A percentile compares a stretch with the other conserved stretches of the same genome.
These are phyloP conservation scores for Talaromyces pinophilus DNA, from an alignment of 2,329 filamentous ascomycete species.

Conservation along the genomic window DNA sequence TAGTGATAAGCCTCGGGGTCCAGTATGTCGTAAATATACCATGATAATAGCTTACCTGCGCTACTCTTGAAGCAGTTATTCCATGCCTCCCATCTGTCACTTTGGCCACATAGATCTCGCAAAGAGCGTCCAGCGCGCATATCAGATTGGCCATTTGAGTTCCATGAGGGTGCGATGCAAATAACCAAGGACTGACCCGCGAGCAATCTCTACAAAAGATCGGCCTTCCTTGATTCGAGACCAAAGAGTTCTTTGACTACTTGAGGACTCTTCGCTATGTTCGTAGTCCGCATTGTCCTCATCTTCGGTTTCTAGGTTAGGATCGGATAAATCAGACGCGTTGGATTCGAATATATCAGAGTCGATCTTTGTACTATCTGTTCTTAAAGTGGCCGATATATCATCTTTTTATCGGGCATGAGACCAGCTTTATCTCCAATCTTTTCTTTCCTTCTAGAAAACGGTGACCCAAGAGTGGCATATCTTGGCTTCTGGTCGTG, in stretches of 20 bases:
- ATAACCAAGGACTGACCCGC: neutral
- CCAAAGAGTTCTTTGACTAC: neutral
- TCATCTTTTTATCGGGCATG: neutral
- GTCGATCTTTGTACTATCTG: neutral
- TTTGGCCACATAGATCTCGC: neutral
- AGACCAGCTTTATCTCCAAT: too few species aligned
- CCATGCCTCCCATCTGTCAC: neutral
- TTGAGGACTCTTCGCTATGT: too few species aligned
- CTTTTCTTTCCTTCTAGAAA: too few species aligned
- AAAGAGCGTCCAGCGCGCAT: neutral
- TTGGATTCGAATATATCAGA: neutral
- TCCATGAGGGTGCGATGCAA: neutral
- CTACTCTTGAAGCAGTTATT: too few species aligned
- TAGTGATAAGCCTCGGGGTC: too few species aligned
- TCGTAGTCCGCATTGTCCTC: neutral
- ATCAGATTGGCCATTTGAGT: neutral
- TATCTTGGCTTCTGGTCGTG: neutral
- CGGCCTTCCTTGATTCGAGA: neutral
- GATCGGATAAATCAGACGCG: neutral
- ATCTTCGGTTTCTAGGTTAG: neutral
- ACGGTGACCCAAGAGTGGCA: neutral
- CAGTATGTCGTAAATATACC: too few species aligned
- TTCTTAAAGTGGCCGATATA: neutral
- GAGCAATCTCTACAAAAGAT: neutral
- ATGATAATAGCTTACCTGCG: too few species aligned